These are phyloP conservation scores for Myriosclerotinia duriaeana DNA, from an alignment of 2,329 filamentous ascomycete species.

Conservation along the genomic window DNA sequence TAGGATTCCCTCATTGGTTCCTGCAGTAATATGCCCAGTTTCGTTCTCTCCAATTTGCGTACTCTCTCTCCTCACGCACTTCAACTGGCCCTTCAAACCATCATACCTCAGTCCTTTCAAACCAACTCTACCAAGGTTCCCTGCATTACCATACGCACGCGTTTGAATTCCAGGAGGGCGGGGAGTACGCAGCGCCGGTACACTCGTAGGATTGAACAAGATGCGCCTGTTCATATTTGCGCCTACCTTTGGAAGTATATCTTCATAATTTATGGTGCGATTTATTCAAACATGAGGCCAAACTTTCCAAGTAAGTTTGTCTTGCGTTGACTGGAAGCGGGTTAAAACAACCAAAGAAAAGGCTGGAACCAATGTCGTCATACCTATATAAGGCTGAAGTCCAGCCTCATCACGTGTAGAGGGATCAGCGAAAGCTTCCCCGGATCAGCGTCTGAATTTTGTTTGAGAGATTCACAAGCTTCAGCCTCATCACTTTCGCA, in stretches of 20 bases:
- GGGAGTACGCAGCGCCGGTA: conserved; percentile 39
- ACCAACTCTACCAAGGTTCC: conserved; percentile 25
- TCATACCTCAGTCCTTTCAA: conserved; percentile 23
- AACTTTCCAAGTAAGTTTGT: background rate
- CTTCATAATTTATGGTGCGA: conserved; percentile 10
- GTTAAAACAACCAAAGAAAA: conserved; percentile 6
- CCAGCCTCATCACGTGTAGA: conserved; percentile 17
- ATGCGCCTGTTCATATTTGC: conserved; percentile 37
- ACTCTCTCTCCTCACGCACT: conserved; percentile 45
- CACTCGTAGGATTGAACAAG: conserved; percentile 42
- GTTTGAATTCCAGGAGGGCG: conserved; percentile 24
- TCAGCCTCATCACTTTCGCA: conserved; percentile 22
- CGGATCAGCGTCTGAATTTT: conserved; percentile 17
- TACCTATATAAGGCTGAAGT: conserved; percentile 25
- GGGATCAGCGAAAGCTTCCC: conserved; percentile 10
- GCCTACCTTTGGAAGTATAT: conserved; percentile 6
- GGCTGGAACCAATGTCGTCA: conserved; percentile 27
- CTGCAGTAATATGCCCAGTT: conserved; percentile 77
- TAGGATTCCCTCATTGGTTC: conserved; percentile 74
- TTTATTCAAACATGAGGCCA: background rate
- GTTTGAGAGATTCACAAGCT: conserved; percentile 22
- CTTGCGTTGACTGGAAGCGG: background rate
- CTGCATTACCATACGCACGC: conserved; percentile 34
- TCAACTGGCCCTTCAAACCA: conserved; percentile 26
- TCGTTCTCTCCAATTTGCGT: conserved; percentile 59